A percentile compares a stretch with the other conserved stretches of the same genome.
phyloP scores from a whole-genome alignment of 495 filamentous ascomycete genomes.

The Staphylotrichum longicolle region DNA sequence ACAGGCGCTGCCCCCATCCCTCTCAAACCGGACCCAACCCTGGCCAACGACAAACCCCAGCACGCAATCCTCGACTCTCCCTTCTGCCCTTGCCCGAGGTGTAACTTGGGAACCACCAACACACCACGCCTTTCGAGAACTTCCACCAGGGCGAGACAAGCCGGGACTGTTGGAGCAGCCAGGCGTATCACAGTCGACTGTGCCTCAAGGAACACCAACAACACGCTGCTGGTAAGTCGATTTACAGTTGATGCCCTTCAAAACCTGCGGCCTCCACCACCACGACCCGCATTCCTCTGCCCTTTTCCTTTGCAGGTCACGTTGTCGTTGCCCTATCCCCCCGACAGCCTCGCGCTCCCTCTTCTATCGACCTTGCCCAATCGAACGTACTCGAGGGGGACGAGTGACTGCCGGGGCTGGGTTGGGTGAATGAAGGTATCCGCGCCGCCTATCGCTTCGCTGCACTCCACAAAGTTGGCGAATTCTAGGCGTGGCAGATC shows the following conservation, averaged over 20 bases:
- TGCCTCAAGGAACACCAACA: background rate
- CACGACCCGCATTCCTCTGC: no score
- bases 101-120: no score
- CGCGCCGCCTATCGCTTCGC: slow-evolving; percentile 17
- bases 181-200: no score
- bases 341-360: slow-evolving; percentile 7
- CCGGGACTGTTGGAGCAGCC: no score
- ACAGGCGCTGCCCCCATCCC: no score
- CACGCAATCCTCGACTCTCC: no score
- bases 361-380: slow-evolving; percentile 9
- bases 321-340: background rate
- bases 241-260: background rate
- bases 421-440: slow-evolving; percentile 12
- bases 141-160: no score
- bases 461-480: slow-evolving; percentile 19
- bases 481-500: slow-evolving; percentile 14
- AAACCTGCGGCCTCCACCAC: background rate
- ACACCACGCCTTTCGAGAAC: no score
- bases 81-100: no score
- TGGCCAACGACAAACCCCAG: no score
- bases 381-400: slow-evolving; percentile 9
- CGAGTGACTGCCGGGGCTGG: slow-evolving; percentile 11
- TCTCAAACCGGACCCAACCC: no score
- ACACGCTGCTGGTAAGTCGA: background rate
- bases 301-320: slow-evolving; percentile 6